Evolutionary conservation across 768 basidiomycete species (phyloP), one percentile per base, ranked within the genome.

Genomic region (Suillus brevipes): DNA sequence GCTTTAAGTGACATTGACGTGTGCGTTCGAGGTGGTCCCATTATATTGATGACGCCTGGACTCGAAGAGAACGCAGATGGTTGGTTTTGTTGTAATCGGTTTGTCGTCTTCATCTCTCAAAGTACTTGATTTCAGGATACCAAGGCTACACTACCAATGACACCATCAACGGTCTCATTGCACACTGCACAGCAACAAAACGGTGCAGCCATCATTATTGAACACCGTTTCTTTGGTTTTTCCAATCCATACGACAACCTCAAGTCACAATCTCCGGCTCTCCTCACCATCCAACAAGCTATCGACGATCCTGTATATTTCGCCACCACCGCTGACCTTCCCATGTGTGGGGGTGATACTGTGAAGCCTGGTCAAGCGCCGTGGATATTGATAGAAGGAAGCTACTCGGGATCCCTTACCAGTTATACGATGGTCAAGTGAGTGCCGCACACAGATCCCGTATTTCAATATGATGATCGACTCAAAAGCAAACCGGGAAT

Each of bases 151-250:
- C 90, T 55, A 88, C 88, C 18, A 90, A 91, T 70, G 59, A 34
- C 14, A 88, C 86, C 6, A 84, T 91, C 68, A 86, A 83, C 65
- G 90, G 89, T 13, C 78, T 81, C 62, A 52, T 52, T n/a, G n/a
- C n/a, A n/a, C n/a, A n/a, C n/a, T 2, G 50, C 50, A 5, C 50
- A 52, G 1, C 50, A 52, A 52, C 50, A 52, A 8, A 52, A 85
- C 89, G 65, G 87, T 88, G 12, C 85, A 89, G 70, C 84, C 9
- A 78, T 91, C 67, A 77, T 91, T 36, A 66, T 90, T 34, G 90
- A 92, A 69, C 90, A 92, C 70, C 83, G 91, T 25, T 92, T 88
- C 80, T 92, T 87, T 66, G 90, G 90, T n/a, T 74, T 83, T 18
- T 91, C 89, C 65, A 92, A 90, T 72, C 90, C 90, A 5, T 82